These are phyloP conservation scores for Corymbia calophylla DNA, from an alignment of 441 rosid species.

Conservation along the genomic window DNA sequence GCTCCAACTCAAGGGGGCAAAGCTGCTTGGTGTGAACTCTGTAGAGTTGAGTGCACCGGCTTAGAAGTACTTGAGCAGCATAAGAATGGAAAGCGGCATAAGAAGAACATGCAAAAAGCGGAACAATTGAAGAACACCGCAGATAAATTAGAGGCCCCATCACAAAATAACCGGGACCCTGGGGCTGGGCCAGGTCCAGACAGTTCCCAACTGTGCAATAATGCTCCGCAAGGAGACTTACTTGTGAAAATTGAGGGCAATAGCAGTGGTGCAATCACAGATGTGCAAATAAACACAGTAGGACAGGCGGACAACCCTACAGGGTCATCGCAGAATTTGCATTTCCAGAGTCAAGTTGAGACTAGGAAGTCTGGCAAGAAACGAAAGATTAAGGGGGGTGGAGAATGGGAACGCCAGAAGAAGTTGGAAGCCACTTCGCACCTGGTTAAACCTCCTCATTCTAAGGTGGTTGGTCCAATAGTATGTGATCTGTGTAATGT, in stretches of 20 bases:
- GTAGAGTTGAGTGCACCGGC: slow-evolving; percentile 28
- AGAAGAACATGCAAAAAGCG: slow-evolving; percentile 21
- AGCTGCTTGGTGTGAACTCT: slow-evolving; percentile 30
- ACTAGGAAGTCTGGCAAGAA: slow-evolving; percentile 13
- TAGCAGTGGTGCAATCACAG: background rate
- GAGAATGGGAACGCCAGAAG: slow-evolving; percentile 13
- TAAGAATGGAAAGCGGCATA: slow-evolving; percentile 32
- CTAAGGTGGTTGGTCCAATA: slow-evolving; percentile 20
- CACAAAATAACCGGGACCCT: background rate
- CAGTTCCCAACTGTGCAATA: slow-evolving; percentile 2
- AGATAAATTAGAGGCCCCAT: background rate
- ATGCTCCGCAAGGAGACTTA: background rate
- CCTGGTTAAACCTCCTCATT: slow-evolving; percentile 11
- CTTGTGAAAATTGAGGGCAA: background rate
- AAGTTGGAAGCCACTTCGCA: slow-evolving; percentile 2
- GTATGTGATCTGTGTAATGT: slow-evolving; percentile 30
- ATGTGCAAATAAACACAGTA: background rate
- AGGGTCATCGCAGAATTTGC: slow-evolving; percentile 2
- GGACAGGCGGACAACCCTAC: background rate
- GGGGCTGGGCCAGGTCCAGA: slow-evolving; percentile 3
- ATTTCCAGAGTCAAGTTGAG: slow-evolving; percentile 3
- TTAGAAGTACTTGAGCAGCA: slow-evolving; percentile 35
- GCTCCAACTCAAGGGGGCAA: slow-evolving; percentile 4
- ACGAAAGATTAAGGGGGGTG: slow-evolving; percentile 19
- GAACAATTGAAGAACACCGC: slow-evolving; percentile 15